Evolutionary conservation across 139 green algal genomes (phyloP), one percentile per base, ranked within the genome.

Genomic region (Chlamydomonas sphaeroides): DNA sequence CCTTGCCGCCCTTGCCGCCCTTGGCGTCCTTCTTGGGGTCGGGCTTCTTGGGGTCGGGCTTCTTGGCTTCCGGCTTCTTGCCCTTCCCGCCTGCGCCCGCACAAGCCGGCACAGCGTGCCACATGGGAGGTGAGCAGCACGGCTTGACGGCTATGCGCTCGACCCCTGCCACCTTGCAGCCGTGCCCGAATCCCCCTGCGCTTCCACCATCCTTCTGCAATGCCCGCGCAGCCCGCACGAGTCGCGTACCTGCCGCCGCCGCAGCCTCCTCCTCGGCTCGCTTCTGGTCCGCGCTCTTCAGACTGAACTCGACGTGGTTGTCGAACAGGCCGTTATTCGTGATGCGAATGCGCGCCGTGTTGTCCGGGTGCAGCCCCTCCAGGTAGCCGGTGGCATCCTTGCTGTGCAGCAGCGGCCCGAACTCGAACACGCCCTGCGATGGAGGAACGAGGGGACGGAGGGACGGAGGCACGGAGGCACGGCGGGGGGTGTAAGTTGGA

Each of bases 241-340:
- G n/a, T n/a, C n/a, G n/a, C n/a, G n/a, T n/a, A n/a, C n/a, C 38
- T 18, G 14, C 73, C 57, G 59, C 83, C 59, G 42, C 74, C 10
- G 77, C 61, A n/a, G 72, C 67, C 33, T 72, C 71, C 15, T 80
- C 66, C 32, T 87, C 87, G 3, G 62, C 76, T 5, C 30, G 4
- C 42, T 66, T 32, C 36, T 51, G 21, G 0, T 81, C 88, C 68
- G 79, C 70, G 32, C 61, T 84, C 85, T 93, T 93, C 32, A 95
- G 84, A 66, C 42, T 73, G 79, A 95, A 95, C 56, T 89, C 78
- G 1, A 92, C 91, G 45, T 91, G 74, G 42, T 92, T 68, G 51
- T 92, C 84, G 73, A 96, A 96, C 48, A 94, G 79, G 36, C 93
- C 93, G 83, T 91, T 94, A 90, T 97, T 97, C 38, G 90, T 94